A percentile compares a stretch with the other conserved stretches of the same genome.
These are phyloP conservation scores for Bolboschoenus planiculmis DNA, from an alignment of 176 grass and related monocot genomes.

Conservation along the genomic window DNA sequence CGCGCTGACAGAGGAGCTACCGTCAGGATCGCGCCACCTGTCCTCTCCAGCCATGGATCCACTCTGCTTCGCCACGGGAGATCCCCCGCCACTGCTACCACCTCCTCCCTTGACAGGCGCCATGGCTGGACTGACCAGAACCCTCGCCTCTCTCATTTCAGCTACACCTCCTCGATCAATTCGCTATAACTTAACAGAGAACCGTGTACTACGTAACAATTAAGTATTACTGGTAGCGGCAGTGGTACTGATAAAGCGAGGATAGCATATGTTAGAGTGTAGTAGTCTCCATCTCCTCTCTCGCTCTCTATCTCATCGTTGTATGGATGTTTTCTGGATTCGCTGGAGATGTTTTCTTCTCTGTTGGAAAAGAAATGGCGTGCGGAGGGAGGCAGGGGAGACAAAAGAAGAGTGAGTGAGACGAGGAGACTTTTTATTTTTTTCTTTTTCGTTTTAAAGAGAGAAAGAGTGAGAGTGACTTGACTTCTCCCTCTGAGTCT, in stretches of 20 bases:
- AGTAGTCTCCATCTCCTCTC: not conserved
- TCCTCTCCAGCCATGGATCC: constrained; percentile 28
- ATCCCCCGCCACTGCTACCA: constrained; percentile 22
- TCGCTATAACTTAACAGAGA: not conserved
- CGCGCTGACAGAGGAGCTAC: constrained; percentile 52
- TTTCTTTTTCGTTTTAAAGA: not conserved
- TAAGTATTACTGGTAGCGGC: too few species aligned
- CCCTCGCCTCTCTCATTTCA: constrained; percentile 8
- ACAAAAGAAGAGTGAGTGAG: not conserved
- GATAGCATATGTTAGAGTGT: not conserved
- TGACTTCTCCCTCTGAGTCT: not conserved
- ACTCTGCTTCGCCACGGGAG: constrained; percentile 11
- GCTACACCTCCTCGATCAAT: not conserved
- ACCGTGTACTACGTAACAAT: not conserved
- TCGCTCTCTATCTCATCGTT: not conserved
- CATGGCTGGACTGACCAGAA: constrained; percentile 15
- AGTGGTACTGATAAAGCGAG: not conserved
- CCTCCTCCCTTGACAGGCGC: constrained; percentile 3
- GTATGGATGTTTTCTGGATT: not conserved
- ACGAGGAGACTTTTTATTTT: constrained; percentile 4
- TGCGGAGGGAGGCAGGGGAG: not conserved
- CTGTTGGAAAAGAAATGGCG: not conserved
- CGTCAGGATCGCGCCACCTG: constrained; percentile 68
- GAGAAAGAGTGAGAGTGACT: not conserved
- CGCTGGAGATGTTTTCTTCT: not conserved